phyloP scores from a whole-genome alignment of 23 red algal genomes.

The Gracilaria gracilis region DNA sequence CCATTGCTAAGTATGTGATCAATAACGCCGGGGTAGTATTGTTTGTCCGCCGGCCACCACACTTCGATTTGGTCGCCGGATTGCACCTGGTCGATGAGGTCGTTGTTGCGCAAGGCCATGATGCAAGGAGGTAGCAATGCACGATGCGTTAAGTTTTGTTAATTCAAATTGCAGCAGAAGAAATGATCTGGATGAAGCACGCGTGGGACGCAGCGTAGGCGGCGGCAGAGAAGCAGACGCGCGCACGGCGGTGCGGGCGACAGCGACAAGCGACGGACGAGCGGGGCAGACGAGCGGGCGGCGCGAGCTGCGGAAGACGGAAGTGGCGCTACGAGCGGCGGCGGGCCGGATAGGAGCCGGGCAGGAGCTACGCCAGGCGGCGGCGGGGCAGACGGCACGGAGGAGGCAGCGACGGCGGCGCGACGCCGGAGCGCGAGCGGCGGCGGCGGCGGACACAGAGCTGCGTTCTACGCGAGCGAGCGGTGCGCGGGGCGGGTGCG shows the following conservation, averaged over 20 bases:
- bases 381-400: too few relatives aligned
- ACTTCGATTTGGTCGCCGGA: constrained; percentile 61
- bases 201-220: too few relatives aligned
- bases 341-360: too few relatives aligned
- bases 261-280: neutral
- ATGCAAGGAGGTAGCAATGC: neutral
- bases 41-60: constrained; percentile 53
- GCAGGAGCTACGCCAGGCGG: too few relatives aligned
- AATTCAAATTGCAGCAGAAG: too few relatives aligned
- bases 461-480: neutral
- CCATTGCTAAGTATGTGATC: neutral
- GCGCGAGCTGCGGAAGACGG: too few relatives aligned
- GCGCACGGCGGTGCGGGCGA: neutral
- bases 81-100: constrained; percentile 51
- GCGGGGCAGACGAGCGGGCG: neutral
- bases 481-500: neutral
- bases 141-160: neutral
- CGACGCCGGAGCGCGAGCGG: too few relatives aligned
- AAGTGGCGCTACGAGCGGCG: too few relatives aligned
- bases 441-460: too few relatives aligned
- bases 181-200: too few relatives aligned
- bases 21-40: constrained; percentile 40
- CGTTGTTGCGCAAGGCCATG: constrained; percentile 27
- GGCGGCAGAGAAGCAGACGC: too few relatives aligned
- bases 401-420: neutral